Evolutionary conservation across 345 rosid species (phyloP).

Genomic region (Erysimum cheiranthoides): DNA sequence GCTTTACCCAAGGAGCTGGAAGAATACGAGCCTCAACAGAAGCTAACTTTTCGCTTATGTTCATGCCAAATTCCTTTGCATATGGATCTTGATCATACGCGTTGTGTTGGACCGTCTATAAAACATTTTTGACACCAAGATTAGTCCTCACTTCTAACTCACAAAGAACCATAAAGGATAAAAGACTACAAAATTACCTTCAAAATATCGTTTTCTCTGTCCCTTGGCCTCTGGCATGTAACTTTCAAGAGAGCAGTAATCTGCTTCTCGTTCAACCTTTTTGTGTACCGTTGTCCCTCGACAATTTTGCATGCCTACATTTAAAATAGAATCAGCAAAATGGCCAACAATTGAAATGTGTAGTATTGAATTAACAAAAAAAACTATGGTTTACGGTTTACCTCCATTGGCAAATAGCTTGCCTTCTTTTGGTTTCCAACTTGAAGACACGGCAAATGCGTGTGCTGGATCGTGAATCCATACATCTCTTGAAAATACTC

Average conservation of each 20-base stretch:
- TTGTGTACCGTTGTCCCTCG: conserved; percentile 93
- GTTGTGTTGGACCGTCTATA: conserved; percentile 88
- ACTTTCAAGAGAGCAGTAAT: conserved; percentile 90
- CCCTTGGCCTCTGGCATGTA: conserved; percentile 97
- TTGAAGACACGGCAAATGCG: conserved; percentile 98
- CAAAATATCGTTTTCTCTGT: conserved; percentile 85
- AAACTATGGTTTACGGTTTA: conserved; percentile 3
- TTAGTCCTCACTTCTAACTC: background rate
- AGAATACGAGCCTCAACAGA: conserved; percentile 99
- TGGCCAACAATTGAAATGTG: background rate
- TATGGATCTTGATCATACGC: conserved; percentile 93
- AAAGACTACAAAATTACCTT: conserved; percentile 50
- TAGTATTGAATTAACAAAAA: background rate
- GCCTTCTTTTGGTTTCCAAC: conserved; percentile 99
- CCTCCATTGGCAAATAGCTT: conserved; percentile 99
- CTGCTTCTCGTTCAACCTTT: conserved; percentile 93
- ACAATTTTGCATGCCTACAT: conserved; percentile 95
- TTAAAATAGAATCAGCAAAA: background rate
- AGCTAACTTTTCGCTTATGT: conserved; percentile 89
- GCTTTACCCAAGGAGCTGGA: conserved; percentile 97
- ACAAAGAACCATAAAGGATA: background rate
- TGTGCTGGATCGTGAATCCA: conserved; percentile 87
- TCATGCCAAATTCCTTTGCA: conserved; percentile 94
- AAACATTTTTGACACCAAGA: conserved; percentile 25
- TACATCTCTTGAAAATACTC: conserved; percentile 99